These are phyloP conservation scores for Tilletia setariae DNA, from an alignment of 1,284 basidiomycete genomes.

Conservation along the genomic window DNA sequence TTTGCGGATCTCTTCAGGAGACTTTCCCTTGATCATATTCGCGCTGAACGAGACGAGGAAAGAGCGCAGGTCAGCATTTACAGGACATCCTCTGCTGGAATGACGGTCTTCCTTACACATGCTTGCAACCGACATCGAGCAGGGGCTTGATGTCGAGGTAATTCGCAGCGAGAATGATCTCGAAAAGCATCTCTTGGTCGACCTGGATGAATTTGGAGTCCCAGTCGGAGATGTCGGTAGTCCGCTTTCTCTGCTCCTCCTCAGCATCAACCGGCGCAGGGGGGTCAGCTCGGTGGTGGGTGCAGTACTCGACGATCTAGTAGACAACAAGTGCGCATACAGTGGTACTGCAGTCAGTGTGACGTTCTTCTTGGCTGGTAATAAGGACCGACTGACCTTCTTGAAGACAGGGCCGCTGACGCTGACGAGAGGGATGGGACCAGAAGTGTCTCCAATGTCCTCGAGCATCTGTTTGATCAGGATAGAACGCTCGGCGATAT, in stretches of 20 bases:
- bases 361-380: not conserved
- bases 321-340: not conserved
- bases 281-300: constrained; percentile 94
- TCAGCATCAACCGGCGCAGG: constrained; percentile 75
- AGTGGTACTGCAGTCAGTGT: not conserved
- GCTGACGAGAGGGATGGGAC: constrained; percentile 92
- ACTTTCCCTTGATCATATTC: constrained; percentile 99
- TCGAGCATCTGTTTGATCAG: constrained; percentile 99
- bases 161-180: constrained; percentile 99
- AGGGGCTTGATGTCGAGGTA: constrained; percentile 99
- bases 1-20: constrained; percentile 91
- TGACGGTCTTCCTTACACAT: constrained; percentile 67
- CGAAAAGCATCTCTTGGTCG: constrained; percentile 95
- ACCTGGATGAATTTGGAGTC: constrained; percentile 92
- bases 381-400: constrained; percentile 66
- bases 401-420: constrained; percentile 93
- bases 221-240: constrained; percentile 97
- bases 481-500: constrained; percentile 89
- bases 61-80: no score
- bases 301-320: constrained; percentile 97
- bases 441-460: constrained; percentile 57
- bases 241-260: constrained; percentile 90
- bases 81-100: no score
- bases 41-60: constrained; percentile 58
- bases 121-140: constrained; percentile 98